phyloP scores from a whole-genome alignment of 2,329 filamentous ascomycete species.

The Macroventuria anomochaeta region DNA sequence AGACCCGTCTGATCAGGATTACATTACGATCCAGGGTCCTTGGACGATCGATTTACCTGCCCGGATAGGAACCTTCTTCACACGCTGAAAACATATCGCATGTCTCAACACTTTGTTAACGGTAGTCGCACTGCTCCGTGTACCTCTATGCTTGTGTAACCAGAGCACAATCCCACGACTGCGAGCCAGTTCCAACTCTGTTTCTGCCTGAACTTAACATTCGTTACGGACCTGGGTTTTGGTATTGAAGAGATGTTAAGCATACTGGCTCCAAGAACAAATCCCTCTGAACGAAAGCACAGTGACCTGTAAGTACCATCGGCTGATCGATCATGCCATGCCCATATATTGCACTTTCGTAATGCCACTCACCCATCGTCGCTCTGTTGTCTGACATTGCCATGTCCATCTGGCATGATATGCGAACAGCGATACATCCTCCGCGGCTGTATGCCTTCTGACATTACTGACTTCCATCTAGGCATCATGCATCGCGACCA shows the following conservation, averaged over 20 bases:
- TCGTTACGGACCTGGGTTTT: background rate
- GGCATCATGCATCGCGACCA: background rate
- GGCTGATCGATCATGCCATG: background rate
- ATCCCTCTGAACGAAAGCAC: background rate
- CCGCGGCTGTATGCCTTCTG: no score
- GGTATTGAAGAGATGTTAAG: background rate
- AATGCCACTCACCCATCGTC: background rate
- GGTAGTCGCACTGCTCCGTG: background rate
- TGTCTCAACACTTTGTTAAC: background rate
- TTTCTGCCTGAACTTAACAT: no score
- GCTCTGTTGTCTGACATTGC: background rate
- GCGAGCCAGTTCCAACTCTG: background rate
- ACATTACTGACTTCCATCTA: background rate
- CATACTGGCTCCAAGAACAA: constrained; percentile 3
- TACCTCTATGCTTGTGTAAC: background rate
- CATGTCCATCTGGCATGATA: background rate
- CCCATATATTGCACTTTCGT: no score
- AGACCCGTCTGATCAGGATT: constrained; percentile 9
- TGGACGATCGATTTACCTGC: background rate
- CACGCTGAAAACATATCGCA: background rate
- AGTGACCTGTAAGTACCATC: background rate
- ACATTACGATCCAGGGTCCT: constrained; percentile 1
- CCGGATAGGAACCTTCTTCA: background rate
- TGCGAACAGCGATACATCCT: background rate
- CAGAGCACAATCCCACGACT: background rate